Evolutionary conservation across 768 basidiomycete genomes (phyloP).

Genomic region (Serendipita sp.): DNA sequence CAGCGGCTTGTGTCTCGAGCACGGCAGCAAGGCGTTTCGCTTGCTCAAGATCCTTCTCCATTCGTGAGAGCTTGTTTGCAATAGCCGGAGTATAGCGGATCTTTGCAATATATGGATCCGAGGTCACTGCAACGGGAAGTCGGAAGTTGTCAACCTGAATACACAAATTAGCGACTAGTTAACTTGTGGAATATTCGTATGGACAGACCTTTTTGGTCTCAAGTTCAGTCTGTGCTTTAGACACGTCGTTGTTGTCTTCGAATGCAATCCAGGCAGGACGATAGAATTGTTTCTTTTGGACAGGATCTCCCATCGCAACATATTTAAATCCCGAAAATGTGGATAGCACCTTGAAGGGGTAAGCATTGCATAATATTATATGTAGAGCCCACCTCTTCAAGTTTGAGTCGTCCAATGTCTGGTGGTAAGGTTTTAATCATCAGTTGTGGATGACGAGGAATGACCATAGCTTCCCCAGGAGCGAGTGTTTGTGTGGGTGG

Average conservation of each 20-base stretch:
- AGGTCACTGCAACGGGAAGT: constrained; percentile 72
- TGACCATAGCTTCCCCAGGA: constrained; percentile 43
- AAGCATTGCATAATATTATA: constrained; percentile 6
- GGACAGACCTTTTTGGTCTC: constrained; percentile 64
- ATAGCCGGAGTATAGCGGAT: constrained; percentile 71
- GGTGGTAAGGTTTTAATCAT: constrained; percentile 94
- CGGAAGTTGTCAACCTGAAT: constrained; percentile 86
- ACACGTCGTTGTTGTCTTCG: constrained; percentile 71
- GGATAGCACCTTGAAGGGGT: constrained; percentile 43
- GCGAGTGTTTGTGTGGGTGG: background rate
- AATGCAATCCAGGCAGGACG: constrained; percentile 91
- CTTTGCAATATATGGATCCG: constrained; percentile 60
- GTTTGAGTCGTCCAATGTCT: constrained; percentile 73
- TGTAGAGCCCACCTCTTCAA: constrained; percentile 58
- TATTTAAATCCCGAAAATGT: constrained; percentile 72
- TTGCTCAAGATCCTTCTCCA: constrained; percentile 67
- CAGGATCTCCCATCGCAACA: constrained; percentile 79
- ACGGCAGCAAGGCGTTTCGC: constrained; percentile 54
- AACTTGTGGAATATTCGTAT: too few species aligned
- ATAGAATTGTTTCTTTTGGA: constrained; percentile 86
- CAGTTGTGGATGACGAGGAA: constrained; percentile 73
- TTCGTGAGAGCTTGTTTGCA: constrained; percentile 61
- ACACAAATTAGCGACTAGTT: constrained; percentile 5
- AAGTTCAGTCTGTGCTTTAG: constrained; percentile 49
- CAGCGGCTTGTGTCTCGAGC: constrained; percentile 55